Evolutionary conservation across 2,329 filamentous ascomycete species (phyloP), one percentile per base, ranked within the genome.

Genomic region (Aspergillus transmontanensis): DNA sequence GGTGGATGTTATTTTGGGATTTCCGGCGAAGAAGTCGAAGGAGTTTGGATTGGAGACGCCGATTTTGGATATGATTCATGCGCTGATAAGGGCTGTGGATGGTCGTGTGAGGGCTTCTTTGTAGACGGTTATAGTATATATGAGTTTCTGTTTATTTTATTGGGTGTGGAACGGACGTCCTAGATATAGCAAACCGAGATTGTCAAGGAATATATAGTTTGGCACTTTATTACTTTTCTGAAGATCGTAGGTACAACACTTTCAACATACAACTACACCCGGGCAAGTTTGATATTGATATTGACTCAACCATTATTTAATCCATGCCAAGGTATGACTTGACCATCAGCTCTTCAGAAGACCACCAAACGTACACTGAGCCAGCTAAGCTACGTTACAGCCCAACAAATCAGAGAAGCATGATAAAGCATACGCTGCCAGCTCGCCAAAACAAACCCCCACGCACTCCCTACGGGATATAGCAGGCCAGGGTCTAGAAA

Each of bases 1-100:
- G 66, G 74, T 82, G n/a, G 80, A 83, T 59, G 79, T 82, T 1
- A 83, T 83, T 30, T 63, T 83, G 28, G 81, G 81, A 0, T 78
- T 74, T 51, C 78, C 79, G 5, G 75, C 79, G 62, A 69, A 67
- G 58, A 81, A 77, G 66, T 76, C 78, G 1, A 73, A 69, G 53
- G 78, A 81, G 59, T 66, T 79, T 16, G 75, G 75, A 0, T 73
- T 82, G 26, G 64, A 72, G n/a, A 77, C 77, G 2, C 80, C 80
- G 1, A 75, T 72, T 21, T 63, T 82, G 66, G 79, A 78, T 65
- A 75, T 77, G 23, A 66, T 82, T 10, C 78, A 79, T 65, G 73
- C 77, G 7, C 58, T 76, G 51, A 51, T 76, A 26, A 59, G 66
- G 5, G 74, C 73, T 4, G 64, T 76, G 39, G 72, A 76, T 67